Conservation (phyloP, 2,329 filamentous ascomycete species). For the Colletotrichum sp. region DNA sequence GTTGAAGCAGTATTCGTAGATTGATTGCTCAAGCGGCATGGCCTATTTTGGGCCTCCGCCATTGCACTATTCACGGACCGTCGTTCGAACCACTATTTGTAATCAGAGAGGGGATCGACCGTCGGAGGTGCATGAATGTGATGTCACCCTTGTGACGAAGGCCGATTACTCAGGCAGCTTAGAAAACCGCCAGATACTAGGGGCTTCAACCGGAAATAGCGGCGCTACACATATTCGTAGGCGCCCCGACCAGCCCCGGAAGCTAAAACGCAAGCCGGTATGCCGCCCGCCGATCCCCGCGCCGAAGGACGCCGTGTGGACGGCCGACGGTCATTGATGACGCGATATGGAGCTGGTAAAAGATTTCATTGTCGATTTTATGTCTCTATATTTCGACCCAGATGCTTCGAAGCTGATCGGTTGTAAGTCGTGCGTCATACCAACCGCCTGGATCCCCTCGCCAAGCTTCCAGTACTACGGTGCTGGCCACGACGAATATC, state of each 20-base stretch:
- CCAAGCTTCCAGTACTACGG: no score
- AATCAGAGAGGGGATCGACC: not conserved
- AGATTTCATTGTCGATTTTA: rapidly evolving
- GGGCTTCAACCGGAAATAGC: not conserved
- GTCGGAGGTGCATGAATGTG: not conserved
- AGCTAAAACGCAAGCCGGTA: not conserved
- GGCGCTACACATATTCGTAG: not conserved
- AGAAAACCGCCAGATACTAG: not conserved
- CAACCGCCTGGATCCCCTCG: no score
- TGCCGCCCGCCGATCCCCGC: not conserved
- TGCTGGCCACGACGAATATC: no score
- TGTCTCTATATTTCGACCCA: no score
- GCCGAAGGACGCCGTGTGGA: not conserved
- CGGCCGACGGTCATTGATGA: not conserved
- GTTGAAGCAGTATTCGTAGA: no score
- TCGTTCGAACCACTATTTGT: not conserved
- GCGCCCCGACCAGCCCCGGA: not conserved
- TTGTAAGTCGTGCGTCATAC: not conserved
- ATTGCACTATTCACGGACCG: not conserved
- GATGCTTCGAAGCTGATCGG: no score
- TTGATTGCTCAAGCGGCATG: no score
- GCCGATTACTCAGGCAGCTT: not conserved
- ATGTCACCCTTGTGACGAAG: not conserved
- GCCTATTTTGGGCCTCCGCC: not conserved
- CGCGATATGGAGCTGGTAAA: rapidly evolving